phyloP scores from a whole-genome alignment of 176 grass and related monocot genomes.

The Neostapfia colusana region DNA sequence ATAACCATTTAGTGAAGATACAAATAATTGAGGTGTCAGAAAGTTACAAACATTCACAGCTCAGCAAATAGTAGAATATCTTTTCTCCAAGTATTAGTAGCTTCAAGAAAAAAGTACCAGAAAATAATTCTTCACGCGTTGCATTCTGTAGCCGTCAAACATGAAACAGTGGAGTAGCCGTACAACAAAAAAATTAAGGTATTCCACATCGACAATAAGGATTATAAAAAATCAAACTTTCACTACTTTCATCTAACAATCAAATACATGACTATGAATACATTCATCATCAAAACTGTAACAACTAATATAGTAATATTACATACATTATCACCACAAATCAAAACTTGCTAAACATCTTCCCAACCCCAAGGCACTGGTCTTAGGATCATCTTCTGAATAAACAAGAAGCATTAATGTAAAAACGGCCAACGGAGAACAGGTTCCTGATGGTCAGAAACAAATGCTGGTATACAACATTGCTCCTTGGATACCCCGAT shows the following conservation, averaged over 20 bases:
- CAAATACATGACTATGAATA: slow-evolving; percentile 6
- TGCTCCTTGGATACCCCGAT: slow-evolving; percentile 9
- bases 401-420: slow-evolving; percentile 19
- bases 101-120: background rate
- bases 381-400: background rate
- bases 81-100: background rate
- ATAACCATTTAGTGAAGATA: no score
- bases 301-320: slow-evolving; percentile 5
- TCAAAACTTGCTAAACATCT: slow-evolving; percentile 26
- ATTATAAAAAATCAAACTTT: background rate
- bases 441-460: slow-evolving; percentile 20
- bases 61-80: background rate
- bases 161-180: background rate
- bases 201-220: background rate
- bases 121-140: background rate
- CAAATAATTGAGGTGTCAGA: no score
- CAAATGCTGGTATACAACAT: slow-evolving; percentile 39
- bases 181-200: background rate
- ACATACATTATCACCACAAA: slow-evolving; percentile 28
- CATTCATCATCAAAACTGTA: slow-evolving; percentile 34
- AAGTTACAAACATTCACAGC: no score
- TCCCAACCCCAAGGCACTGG: background rate
- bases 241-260: background rate
- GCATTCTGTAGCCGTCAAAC: background rate
- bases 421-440: slow-evolving; percentile 12